Base-by-base conservation (phyloP, 352 stramenopile genomes). In the Phytophthora lateralis region DNA sequence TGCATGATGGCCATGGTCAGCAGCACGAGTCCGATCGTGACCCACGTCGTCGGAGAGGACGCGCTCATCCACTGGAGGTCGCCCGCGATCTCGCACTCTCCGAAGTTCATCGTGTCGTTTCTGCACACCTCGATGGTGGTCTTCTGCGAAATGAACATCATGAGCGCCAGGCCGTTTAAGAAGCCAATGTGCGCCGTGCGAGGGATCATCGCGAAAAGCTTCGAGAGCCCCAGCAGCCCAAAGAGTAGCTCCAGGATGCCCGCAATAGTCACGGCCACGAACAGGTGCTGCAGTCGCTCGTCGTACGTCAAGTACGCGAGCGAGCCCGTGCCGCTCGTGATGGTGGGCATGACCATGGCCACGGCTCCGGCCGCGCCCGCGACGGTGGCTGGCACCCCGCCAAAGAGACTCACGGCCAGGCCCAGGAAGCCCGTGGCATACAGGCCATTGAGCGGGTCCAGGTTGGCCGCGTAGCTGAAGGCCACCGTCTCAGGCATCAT, bases 161-260 rank as follows among this genome's bases (percentile, higher is more conserved):
- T 96, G 26, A 98, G 60, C 3, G 93, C 85, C 32, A 99, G 78
- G 3, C 96, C 95, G 74, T 98, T 98, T 21, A 98, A 85, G 75
- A 99, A 99, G 4, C 95, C 95, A 32, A 98, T 87, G 81, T 98
- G 98, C 9, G 97, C 95, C 6, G 93, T 97, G 63, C 95, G 85
- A 0, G 95, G 93, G 42, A 99, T 91, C 60, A 98, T 86, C 7
- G 90, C 78, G 45, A 99, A 96, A 20, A 98, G 82, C 54, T 90
- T 93, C 11, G 90, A 96, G 14, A 98, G 68, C 2, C 80, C 81
- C 4, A 97, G 55, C 3, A 93, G 29, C 0, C 92, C 91, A 41
- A 93, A 91, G 0, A 88, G 26, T 17, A 98, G 78, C 76, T 98
- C 89, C 6, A 98, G 59, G 0, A 95, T 11, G 11, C 91, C 92